phyloP scores from a whole-genome alignment of 345 rosid genomes.

The Alliaria petiolata region DNA sequence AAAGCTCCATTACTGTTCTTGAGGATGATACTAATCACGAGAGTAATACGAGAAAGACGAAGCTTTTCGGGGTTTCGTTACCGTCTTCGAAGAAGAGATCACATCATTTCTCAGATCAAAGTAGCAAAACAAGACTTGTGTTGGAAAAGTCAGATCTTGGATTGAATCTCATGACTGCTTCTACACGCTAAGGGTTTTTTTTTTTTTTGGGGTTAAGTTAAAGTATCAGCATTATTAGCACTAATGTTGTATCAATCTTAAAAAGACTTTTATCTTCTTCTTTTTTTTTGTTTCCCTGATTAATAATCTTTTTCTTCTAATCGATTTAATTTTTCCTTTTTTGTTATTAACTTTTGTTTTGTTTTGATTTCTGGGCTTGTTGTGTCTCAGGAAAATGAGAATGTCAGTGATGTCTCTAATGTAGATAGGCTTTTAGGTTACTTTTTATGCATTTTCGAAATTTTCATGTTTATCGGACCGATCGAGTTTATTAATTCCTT shows the following conservation, averaged over 20 bases:
- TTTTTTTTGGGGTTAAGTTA: background rate
- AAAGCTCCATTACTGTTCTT: constrained; percentile 32
- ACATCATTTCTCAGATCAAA: constrained; percentile 46
- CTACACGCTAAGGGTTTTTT: constrained; percentile 31
- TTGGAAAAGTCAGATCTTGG: constrained; percentile 79
- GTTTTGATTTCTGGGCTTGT: constrained; percentile 10
- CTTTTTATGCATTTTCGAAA: constrained; percentile 30
- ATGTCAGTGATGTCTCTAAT: constrained; percentile 47
- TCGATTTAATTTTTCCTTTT: background rate
- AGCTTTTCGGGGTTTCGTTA: constrained; percentile 76
- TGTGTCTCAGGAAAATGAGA: constrained; percentile 35
- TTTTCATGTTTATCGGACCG: constrained; percentile 26
- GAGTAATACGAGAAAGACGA: constrained; percentile 39
- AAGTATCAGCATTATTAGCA: constrained; percentile 15
- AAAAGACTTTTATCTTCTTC: background rate
- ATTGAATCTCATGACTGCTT: constrained; percentile 79
- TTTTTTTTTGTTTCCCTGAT: constrained; percentile 7
- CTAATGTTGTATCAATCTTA: constrained; percentile 16
- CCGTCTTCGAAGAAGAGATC: constrained; percentile 64
- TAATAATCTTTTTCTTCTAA: background rate
- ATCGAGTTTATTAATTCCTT: constrained; percentile 10
- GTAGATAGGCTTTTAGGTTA: constrained; percentile 34
- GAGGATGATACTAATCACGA: constrained; percentile 19
- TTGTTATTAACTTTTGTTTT: constrained; percentile 20
- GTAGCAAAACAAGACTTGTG: constrained; percentile 57